phyloP scores from a whole-genome alignment of 2,329 filamentous ascomycete genomes.

The Hypoxylon sp. region DNA sequence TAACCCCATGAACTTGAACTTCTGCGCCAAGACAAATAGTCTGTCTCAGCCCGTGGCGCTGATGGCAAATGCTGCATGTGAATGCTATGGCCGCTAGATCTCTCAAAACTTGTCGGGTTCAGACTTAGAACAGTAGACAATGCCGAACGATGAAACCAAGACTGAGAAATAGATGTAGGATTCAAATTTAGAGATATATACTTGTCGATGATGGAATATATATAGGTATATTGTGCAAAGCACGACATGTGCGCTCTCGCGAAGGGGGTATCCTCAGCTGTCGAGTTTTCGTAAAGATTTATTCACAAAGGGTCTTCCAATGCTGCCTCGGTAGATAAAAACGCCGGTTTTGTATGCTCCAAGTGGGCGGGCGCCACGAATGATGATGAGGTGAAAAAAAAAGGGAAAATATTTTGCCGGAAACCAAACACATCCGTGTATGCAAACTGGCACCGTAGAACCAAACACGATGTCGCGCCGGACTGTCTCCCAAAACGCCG shows the following conservation, averaged over 20 bases:
- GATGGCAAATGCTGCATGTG: conserved; percentile 9
- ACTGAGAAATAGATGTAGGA: conserved; percentile 11
- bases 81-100: conserved; percentile 5
- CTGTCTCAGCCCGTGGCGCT: background rate
- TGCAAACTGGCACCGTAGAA: conserved; percentile 38
- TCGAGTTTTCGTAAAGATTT: conserved; percentile 31
- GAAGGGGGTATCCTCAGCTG: conserved; percentile 43
- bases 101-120: conserved; percentile 3
- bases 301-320: conserved; percentile 33
- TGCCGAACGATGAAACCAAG: background rate
- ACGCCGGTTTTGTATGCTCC: conserved; percentile 44
- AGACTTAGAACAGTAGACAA: background rate
- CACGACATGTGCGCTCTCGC: conserved; percentile 32
- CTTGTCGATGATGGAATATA: conserved; percentile 32
- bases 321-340: conserved; percentile 38
- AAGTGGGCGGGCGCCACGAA: conserved; percentile 37
- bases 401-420: conserved; percentile 26
- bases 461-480: conserved; percentile 35
- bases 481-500: conserved; percentile 41
- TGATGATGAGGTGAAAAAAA: conserved; percentile 21
- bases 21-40: conserved; percentile 1
- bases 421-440: conserved; percentile 34
- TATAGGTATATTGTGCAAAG: conserved; percentile 29
- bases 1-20: background rate
- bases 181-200: conserved; percentile 40